phyloP scores from a whole-genome alignment of 164 flowering plant species.

The Dillenia suffruticosa region DNA sequence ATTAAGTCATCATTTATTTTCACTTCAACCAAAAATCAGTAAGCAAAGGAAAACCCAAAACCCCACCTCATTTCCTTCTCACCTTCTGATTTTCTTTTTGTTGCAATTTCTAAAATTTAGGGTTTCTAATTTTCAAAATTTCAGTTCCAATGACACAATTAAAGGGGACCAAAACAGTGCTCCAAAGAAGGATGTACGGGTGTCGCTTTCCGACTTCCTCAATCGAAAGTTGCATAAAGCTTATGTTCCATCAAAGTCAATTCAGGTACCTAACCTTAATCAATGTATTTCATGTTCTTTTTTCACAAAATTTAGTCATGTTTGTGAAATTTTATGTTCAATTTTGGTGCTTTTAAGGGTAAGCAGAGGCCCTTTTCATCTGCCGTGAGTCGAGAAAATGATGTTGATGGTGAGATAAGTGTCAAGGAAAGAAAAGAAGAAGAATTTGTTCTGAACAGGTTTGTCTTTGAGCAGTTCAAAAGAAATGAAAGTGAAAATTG shows the following conservation, averaged over 20 bases:
- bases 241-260: slow-evolving; percentile 25
- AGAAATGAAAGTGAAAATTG: slow-evolving; percentile 13
- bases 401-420: slow-evolving; percentile 5
- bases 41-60: too few relatives aligned
- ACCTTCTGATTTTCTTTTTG: too few relatives aligned
- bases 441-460: slow-evolving; percentile 20
- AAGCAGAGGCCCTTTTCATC: slow-evolving; percentile 39
- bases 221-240: slow-evolving; percentile 39
- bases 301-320: neutral
- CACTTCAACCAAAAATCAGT: too few relatives aligned
- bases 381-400: slow-evolving; percentile 12
- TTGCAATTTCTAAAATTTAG: too few relatives aligned
- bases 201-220: slow-evolving; percentile 67
- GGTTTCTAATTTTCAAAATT: too few relatives aligned
- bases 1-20: too few relatives aligned
- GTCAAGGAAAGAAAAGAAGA: slow-evolving; percentile 12
- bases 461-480: slow-evolving; percentile 47
- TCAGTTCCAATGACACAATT: slow-evolving; percentile 17
- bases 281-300: neutral
- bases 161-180: slow-evolving; percentile 14
- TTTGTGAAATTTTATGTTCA: neutral
- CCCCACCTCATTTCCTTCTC: too few relatives aligned
- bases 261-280: slow-evolving; percentile 31
- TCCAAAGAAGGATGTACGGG: slow-evolving; percentile 15
- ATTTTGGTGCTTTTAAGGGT: slow-evolving; percentile 20